Percentiles rank a stretch among this genome's conserved stretches.
phyloP scores from a whole-genome alignment of 805 yeast species.

The Candida patagonica region DNA sequence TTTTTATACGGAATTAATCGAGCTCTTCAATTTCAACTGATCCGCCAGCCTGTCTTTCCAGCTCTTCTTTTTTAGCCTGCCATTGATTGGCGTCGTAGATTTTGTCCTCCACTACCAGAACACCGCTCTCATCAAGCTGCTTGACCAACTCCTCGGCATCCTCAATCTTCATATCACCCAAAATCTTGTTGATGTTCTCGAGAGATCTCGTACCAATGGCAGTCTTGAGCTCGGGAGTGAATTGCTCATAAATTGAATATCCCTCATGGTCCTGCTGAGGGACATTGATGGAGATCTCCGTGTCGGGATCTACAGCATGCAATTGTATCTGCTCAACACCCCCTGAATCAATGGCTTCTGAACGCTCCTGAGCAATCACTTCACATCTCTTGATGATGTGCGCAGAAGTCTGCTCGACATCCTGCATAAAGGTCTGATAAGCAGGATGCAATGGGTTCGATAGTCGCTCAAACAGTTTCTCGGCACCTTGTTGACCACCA shows the following conservation, averaged over 20 bases:
- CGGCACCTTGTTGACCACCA: conserved; percentile 43
- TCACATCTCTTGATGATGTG: conserved; percentile 75
- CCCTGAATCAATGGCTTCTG: conserved; percentile 35
- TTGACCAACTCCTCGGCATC: conserved; percentile 77
- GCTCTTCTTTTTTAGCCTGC: conserved; percentile 19
- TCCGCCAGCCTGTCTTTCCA: conserved; percentile 9
- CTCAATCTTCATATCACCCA: conserved; percentile 59
- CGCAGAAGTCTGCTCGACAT: conserved; percentile 59
- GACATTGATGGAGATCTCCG: conserved; percentile 59
- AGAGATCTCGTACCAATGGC: conserved; percentile 68
- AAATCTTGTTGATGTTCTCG: conserved; percentile 75
- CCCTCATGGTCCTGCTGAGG: conserved; percentile 50
- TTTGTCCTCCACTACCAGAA: conserved; percentile 65
- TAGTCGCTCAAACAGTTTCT: conserved; percentile 59
- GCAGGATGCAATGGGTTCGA: conserved; percentile 51
- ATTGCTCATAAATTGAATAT: conserved; percentile 42
- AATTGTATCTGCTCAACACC: conserved; percentile 78
- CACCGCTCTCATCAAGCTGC: conserved; percentile 68
- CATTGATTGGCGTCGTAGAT: conserved; percentile 32
- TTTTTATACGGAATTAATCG: too few relatives aligned
- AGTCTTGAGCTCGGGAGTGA: conserved; percentile 56
- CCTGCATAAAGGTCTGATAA: conserved; percentile 55
- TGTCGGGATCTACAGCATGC: conserved; percentile 76
- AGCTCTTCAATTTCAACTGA: neutral
- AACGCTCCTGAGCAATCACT: conserved; percentile 45